Base-by-base conservation (phyloP, 371 early-diverging fungal species). In the Circinella minor region DNA sequence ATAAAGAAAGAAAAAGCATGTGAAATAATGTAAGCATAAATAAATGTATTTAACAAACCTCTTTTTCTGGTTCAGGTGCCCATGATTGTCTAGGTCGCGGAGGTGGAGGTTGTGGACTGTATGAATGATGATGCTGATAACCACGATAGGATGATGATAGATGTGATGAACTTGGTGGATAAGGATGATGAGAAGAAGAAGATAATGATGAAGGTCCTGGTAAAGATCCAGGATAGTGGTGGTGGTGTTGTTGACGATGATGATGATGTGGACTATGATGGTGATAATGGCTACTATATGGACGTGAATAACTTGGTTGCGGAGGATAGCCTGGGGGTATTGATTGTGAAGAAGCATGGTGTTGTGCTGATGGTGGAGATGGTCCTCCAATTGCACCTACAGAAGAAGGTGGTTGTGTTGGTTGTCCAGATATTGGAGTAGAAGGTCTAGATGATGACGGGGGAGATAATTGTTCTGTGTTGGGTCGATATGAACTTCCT, bases 31-130 rank as follows among this genome's bases (percentile, higher is more conserved):
- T 27, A 27, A 27, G 27, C 27, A 27, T 27, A 27, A 27, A 27
- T 27, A 27, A 27, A 27, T 27, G 27, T 27, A 0, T 27, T 17
- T 15, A 46, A 60, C 46, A 69, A 67, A 80, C 82, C 77, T 84
- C 85, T 71, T 81, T 84, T 57, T 84, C 85, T 55, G 77, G 79
- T 10, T 82, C 81, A 17, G 79, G 79, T 18, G 82, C 81, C 73
- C 78, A 81, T 5, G 78, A 74, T 48, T 75, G 66, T 63, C 77
- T 65, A 15, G 73, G 78, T 63, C 77, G 63, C n/a, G 78, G 17
- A 17, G 78, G 17, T n/a, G 77, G 74, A 20, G 77, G 70, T 67
- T 72, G 71, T 1, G 61, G 47, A 34, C 54, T 48, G 69, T 59
- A 60, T 37, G 62, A 36, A 4, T 65, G 10, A 13, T 67, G 65